These are phyloP conservation scores for Globisporangium camurandrum DNA, from an alignment of 352 stramenopile genomes.

Conservation along the genomic window DNA sequence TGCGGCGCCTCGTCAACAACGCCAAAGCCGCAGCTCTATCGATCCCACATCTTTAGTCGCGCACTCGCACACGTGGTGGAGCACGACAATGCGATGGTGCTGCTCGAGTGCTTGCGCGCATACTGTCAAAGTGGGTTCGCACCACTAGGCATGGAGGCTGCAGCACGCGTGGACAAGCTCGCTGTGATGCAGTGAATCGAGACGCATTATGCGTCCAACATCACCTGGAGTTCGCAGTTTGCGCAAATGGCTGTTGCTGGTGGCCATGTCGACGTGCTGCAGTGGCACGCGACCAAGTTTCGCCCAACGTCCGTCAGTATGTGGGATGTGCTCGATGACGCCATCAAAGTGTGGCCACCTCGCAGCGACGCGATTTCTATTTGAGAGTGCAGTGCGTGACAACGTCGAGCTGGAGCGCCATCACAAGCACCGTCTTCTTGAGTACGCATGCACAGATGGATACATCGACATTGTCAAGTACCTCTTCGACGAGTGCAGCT, in stretches of 20 bases:
- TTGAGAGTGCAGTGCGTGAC: neutral
- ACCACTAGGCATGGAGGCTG: neutral
- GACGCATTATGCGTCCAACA: neutral
- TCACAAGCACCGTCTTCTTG: neutral
- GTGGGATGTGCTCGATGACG: neutral
- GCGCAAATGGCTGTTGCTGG: neutral
- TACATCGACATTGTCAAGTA: neutral
- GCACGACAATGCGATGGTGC: neutral
- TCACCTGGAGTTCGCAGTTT: neutral
- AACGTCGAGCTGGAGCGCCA: neutral
- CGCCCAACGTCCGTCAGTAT: neutral
- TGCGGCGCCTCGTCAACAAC: neutral
- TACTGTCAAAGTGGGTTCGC: neutral
- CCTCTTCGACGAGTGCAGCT: neutral
- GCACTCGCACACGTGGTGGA: neutral
- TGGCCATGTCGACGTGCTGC: neutral
- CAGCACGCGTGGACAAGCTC: neutral
- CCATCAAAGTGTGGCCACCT: neutral
- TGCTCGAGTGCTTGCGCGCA: neutral
- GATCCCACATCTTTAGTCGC: neutral
- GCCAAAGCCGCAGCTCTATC: neutral
- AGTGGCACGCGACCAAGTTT: constrained; percentile 1
- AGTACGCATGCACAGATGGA: neutral
- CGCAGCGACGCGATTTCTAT: neutral
- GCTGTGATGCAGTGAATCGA: constrained; percentile 2